Percentiles rank a stretch among this genome's conserved stretches.
phyloP scores from a whole-genome alignment of 768 basidiomycete species.

The Termitomyces sp. region DNA sequence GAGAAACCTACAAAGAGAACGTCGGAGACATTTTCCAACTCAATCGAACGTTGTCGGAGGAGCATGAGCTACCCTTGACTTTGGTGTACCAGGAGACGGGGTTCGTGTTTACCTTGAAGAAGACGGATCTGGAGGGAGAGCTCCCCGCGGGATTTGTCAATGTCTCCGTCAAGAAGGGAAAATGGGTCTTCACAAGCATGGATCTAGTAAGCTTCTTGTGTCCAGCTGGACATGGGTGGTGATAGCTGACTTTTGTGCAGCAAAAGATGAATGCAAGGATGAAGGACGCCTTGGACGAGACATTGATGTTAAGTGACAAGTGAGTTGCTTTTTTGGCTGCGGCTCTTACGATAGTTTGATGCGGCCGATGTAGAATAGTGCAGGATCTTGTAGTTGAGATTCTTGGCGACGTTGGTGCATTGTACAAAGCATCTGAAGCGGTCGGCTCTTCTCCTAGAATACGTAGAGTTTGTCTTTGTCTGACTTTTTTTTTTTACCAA shows the following conservation, averaged over 20 bases:
- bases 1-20: constrained; percentile 94
- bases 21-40: constrained; percentile 81
- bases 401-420: constrained; percentile 64
- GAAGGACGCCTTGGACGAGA: constrained; percentile 89
- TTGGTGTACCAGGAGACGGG: constrained; percentile 71
- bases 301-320: constrained; percentile 83
- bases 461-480: not conserved
- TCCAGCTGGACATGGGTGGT: not conserved
- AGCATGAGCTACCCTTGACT: constrained; percentile 61
- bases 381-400: constrained; percentile 73
- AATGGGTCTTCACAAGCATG: constrained; percentile 74
- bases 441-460: constrained; percentile 35
- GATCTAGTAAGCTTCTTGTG: constrained; percentile 57
- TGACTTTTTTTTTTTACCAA: not conserved
- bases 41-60: constrained; percentile 52
- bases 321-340: constrained; percentile 21
- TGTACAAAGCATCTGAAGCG: constrained; percentile 92
- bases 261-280: constrained; percentile 87
- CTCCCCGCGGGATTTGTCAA: constrained; percentile 75
- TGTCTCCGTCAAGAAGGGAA: constrained; percentile 59
- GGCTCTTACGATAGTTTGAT: not conserved
- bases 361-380: constrained; percentile 56
- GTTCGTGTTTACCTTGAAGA: constrained; percentile 72
- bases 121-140: constrained; percentile 58
- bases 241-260: constrained; percentile 32